A percentile compares a stretch with the other conserved stretches of the same genome.
These are phyloP conservation scores for Colletotrichum viniferum DNA, from an alignment of 2,329 filamentous ascomycete species.

Conservation along the genomic window DNA sequence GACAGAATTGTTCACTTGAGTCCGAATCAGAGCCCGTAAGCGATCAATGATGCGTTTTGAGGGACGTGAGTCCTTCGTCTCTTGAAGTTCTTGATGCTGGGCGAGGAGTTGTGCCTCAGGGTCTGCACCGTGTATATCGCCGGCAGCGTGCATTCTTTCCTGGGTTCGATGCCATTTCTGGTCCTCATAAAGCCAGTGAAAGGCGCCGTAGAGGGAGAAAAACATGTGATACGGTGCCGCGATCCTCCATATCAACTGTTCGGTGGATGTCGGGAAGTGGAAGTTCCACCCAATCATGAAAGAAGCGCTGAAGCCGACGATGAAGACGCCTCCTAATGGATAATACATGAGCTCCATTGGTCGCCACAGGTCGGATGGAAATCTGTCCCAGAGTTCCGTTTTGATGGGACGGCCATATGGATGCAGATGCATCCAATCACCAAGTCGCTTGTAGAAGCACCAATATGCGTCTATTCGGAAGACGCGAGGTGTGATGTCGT, in stretches of 20 bases:
- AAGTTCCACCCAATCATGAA: slow-evolving; percentile 32
- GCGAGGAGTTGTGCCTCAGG: background rate
- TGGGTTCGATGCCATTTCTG: background rate
- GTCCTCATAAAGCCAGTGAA: background rate
- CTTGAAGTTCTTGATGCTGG: background rate
- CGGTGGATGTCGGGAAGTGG: slow-evolving; percentile 25
- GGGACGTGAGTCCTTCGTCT: background rate
- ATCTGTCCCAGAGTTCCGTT: slow-evolving; percentile 24
- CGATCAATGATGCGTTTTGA: background rate
- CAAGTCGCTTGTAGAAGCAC: slow-evolving; percentile 24
- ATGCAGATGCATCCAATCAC: slow-evolving; percentile 20
- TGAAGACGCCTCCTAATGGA: slow-evolving; percentile 7
- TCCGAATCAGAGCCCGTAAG: background rate
- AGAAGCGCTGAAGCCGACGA: slow-evolving; percentile 15
- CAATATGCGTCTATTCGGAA: slow-evolving; percentile 26
- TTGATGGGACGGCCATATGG: slow-evolving; percentile 23
- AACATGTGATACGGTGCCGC: background rate
- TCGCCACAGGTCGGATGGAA: slow-evolving; percentile 27
- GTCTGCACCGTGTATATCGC: background rate
- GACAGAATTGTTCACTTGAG: background rate
- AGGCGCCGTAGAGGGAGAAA: background rate
- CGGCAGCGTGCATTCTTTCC: background rate
- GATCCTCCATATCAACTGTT: slow-evolving; percentile 27
- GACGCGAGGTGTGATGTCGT: slow-evolving; percentile 29
- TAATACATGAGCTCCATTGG: slow-evolving; percentile 1